Percentiles rank a stretch among this genome's conserved stretches.
Conservation (phyloP, 2,329 filamentous ascomycete species). For the Fusarium sp. region DNA sequence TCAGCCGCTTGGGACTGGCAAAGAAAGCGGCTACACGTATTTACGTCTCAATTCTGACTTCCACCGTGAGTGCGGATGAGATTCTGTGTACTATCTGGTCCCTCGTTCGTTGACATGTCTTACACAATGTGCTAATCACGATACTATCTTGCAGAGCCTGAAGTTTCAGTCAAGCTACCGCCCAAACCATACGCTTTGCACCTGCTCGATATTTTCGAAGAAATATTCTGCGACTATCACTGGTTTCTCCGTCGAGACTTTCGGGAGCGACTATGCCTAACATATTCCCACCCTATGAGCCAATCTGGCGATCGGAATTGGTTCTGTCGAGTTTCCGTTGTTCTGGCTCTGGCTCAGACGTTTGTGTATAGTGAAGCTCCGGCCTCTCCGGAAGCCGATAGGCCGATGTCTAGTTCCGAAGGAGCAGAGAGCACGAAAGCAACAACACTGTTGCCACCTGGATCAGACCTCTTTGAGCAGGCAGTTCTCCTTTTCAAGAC, state of each 20-base stretch:
- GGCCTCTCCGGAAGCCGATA: neutral
- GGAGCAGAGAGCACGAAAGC: neutral
- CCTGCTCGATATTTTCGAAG: conserved; percentile 29
- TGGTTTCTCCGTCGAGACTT: conserved; percentile 27
- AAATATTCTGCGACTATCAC: conserved; percentile 29
- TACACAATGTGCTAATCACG: neutral
- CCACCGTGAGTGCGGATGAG: conserved; percentile 9
- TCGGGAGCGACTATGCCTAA: conserved; percentile 6
- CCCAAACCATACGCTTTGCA: conserved; percentile 14
- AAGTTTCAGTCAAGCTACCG: conserved; percentile 21
- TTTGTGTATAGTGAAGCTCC: conserved; percentile 6
- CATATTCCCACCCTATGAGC: conserved; percentile 9
- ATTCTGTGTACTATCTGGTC: neutral
- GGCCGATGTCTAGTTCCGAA: neutral
- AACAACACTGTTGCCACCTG: conserved; percentile 3
- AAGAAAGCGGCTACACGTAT: conserved; percentile 23
- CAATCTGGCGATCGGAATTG: conserved; percentile 22
- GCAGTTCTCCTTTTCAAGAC: conserved; percentile 23
- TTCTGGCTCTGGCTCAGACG: conserved; percentile 22
- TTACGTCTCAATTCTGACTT: conserved; percentile 23
- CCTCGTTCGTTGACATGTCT: too few relatives aligned
- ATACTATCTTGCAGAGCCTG: conserved; percentile 8
- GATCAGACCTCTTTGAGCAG: conserved; percentile 21
- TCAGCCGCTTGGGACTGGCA: neutral
- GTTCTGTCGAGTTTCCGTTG: conserved; percentile 22